These are phyloP conservation scores for Fragaria iinumae DNA, from an alignment of 306 rosid genomes.

Conservation along the genomic window DNA sequence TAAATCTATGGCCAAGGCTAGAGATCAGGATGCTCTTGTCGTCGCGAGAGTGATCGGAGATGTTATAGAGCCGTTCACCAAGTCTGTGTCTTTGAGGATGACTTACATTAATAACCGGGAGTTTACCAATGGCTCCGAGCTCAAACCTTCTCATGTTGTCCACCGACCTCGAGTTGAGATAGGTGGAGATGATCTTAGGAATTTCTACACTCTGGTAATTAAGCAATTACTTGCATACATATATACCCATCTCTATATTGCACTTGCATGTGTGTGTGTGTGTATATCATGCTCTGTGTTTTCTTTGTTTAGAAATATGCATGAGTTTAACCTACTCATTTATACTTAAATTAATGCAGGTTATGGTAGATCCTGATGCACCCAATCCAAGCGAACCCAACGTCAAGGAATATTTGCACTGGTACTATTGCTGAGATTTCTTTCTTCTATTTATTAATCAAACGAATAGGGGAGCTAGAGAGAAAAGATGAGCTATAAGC, in stretches of 20 bases:
- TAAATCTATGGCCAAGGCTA: conserved; percentile 28
- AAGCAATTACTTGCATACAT: too few relatives aligned
- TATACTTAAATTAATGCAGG: conserved; percentile 23
- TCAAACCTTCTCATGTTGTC: conserved; percentile 49
- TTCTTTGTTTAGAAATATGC: neutral
- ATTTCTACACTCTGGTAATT: conserved; percentile 49
- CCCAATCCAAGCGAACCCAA: conserved; percentile 61
- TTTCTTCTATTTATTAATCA: neutral
- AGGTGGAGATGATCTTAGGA: conserved; percentile 58
- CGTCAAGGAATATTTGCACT: conserved; percentile 58
- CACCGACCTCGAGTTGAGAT: conserved; percentile 46
- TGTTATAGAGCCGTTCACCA: conserved; percentile 46
- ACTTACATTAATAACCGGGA: conserved; percentile 25
- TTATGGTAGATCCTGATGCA: conserved; percentile 66
- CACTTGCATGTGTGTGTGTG: too few relatives aligned
- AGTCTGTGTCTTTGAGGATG: conserved; percentile 39
- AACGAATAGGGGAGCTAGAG: too few relatives aligned
- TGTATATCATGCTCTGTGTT: neutral
- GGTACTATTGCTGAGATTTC: conserved; percentile 25
- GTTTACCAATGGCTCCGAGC: conserved; percentile 52
- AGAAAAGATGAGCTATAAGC: too few relatives aligned
- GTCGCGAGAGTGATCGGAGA: conserved; percentile 56
- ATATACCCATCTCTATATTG: neutral
- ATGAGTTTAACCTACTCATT: neutral
- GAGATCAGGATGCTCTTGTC: conserved; percentile 45